Base-by-base conservation (phyloP, 345 rosid species). In the Erysimum cheiranthoides region DNA sequence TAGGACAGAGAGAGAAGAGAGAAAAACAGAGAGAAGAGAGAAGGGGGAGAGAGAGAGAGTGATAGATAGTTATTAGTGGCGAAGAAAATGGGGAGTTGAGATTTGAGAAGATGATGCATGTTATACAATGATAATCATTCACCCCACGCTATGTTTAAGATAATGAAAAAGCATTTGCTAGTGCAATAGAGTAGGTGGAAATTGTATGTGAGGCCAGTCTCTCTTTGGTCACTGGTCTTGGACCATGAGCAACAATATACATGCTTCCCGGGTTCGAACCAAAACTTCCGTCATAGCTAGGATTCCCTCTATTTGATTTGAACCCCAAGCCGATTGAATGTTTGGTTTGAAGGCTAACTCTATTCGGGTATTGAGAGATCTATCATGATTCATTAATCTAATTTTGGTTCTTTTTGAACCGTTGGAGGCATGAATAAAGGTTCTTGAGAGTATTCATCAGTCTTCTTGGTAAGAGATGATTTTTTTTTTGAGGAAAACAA, bases 121-220 rank as follows among this genome's bases (percentile, higher is more conserved):
- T 47, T 70, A 65, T 17, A 65, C 59, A 65, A 69, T 61, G 17
- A 58, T 66, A 64, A 77, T 47, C 67, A 71, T 71, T 57, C 67
- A 49, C 47, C 28, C 43, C 70, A 61, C 21, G 56, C 32, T 61
- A 31, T 68, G 45, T 13, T 46, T 56, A 63, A 71, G 61, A 70
- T 45, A 56, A 38, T 62, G 60, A 62, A 76, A 69, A 70, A 36
- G 76, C 43, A 70, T 64, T 61, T 56, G 71, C 2, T 71, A 77
- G 72, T 77, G 80, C 76, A 64, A 64, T 16, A 56, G 53, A 64
- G 80, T 77, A 46, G 76, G 80, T 77, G 72, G 17, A 36, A 53
- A 27, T 18, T 69, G 35, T 61, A 7, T 47, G 34, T 17, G 51
- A 77, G 47, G 68, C 25, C 43, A 28, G 18, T 61, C 49, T 25